These are phyloP conservation scores for Phytophthora citrophthora DNA, from an alignment of 352 stramenopile species.

Conservation along the genomic window DNA sequence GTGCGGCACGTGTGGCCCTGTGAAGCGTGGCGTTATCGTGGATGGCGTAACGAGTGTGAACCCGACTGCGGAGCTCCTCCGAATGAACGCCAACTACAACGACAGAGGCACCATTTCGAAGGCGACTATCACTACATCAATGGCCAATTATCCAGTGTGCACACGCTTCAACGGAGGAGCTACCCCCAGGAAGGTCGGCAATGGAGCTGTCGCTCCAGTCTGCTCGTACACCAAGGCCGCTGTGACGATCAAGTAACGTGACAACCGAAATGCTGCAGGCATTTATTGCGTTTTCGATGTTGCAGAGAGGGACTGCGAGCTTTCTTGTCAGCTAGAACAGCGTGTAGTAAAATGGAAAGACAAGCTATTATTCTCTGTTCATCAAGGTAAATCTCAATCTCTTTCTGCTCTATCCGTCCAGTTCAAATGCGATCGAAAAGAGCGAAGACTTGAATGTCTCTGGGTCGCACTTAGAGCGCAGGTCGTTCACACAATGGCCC, in stretches of 20 bases:
- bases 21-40: slow-evolving; percentile 58
- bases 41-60: slow-evolving; percentile 60
- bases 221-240: slow-evolving; percentile 37
- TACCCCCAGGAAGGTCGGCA: slow-evolving; percentile 32
- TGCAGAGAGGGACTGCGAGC: slow-evolving; percentile 31
- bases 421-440: slow-evolving; percentile 61
- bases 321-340: slow-evolving; percentile 41
- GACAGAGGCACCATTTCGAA: slow-evolving; percentile 59
- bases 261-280: slow-evolving; percentile 15
- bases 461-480: slow-evolving; percentile 43
- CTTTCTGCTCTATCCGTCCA: slow-evolving; percentile 19
- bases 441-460: slow-evolving; percentile 56
- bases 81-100: slow-evolving; percentile 79
- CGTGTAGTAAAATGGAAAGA: slow-evolving; percentile 42
- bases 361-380: slow-evolving; percentile 36
- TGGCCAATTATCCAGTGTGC: slow-evolving; percentile 34
- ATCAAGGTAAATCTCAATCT: slow-evolving; percentile 24
- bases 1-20: slow-evolving; percentile 65
- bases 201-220: slow-evolving; percentile 28
- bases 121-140: slow-evolving; percentile 41
- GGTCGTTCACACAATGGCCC: slow-evolving; percentile 36
- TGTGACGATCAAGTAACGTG: slow-evolving; percentile 31
- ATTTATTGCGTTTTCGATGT: slow-evolving; percentile 33
- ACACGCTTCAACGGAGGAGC: slow-evolving; percentile 40
- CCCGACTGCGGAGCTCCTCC: slow-evolving; percentile 59